Percentiles rank a stretch among this genome's conserved stretches.
Conservation (phyloP, 805 yeast species). For the Metschnikowia lunata region DNA sequence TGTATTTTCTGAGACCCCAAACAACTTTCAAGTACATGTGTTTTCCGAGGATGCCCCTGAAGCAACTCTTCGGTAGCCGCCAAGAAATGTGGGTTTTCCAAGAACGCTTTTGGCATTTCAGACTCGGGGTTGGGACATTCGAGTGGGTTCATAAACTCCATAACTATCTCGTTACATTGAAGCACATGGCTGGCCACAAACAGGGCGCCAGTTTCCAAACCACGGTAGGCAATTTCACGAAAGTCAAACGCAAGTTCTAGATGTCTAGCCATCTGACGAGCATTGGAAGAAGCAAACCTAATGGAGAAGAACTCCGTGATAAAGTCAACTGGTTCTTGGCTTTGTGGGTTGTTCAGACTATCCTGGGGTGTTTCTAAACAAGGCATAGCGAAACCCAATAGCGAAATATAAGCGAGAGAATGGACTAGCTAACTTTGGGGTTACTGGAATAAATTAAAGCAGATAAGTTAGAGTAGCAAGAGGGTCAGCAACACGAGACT, state of each 20-base stretch:
- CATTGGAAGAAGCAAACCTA: conserved; percentile 70
- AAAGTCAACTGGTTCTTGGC: conserved; percentile 11
- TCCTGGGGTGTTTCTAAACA: conserved; percentile 3
- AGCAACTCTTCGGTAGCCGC: conserved; percentile 5
- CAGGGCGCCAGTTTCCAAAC: conserved; percentile 65
- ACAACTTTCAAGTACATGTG: conserved; percentile 1
- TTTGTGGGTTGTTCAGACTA: conserved; percentile 27
- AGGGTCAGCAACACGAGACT: too few relatives aligned
- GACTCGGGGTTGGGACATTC: conserved; percentile 16
- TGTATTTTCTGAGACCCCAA: conserved; percentile 2
- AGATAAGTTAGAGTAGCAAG: too few relatives aligned
- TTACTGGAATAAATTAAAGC: too few relatives aligned
- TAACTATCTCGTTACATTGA: conserved; percentile 47
- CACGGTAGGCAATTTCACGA: conserved; percentile 53
- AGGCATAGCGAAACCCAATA: conserved; percentile 5
- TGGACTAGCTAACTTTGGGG: too few relatives aligned
- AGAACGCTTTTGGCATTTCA: not conserved
- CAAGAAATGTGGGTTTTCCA: not conserved
- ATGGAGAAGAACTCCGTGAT: conserved; percentile 51
- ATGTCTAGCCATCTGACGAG: conserved; percentile 56
- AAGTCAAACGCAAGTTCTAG: conserved; percentile 61
- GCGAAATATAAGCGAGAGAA: too few relatives aligned
- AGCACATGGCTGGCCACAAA: conserved; percentile 57
- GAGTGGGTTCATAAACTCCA: conserved; percentile 46
- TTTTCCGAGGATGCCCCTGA: conserved; percentile 1